Evolutionary conservation across 257 asterid species (phyloP), one percentile per base, ranked within the genome.

Genomic region (Paraleonurus japonicus): DNA sequence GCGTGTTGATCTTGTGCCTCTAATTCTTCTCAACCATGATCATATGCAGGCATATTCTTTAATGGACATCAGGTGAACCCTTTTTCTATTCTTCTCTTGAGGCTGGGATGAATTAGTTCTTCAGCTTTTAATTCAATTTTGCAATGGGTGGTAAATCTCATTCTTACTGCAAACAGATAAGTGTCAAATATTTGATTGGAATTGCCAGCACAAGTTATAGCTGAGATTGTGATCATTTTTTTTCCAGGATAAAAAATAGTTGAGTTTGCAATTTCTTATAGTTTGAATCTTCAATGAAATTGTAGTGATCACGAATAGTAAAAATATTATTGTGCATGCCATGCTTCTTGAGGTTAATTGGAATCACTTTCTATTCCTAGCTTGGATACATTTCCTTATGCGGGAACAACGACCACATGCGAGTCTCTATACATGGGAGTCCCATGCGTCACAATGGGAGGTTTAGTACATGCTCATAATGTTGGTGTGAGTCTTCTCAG

Each of bases 401-500:
- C 99, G 24, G 99, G 99, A 65, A 95, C 99, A 69, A 95, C 99
- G 28, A 95, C 99, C 60, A 95, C 99, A 16, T 95, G 99, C 41
- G 99, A 95, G 85, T 95, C 99, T 33, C 83, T 95, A 2, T 95
- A 81, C 85, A 95, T 95, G 98, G 99, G 99, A 74, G 99, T 95
- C 65, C 99, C 99, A 39, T 95, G 99, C 61, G 85, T 95, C 84
- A 89, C 98, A 30, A 95, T 95, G 99, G 87, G 85, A 83, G 99
- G 99, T 76, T 77, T 82, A 15, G 95, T 95, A 5, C 99, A 95
- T 35, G 99, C 99, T 57, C 97, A 95, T 80, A 95, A 95, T 80
- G 99, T 95, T 78, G 98, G 99, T 9, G 97, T 87, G 80, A 85
- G 92, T 84, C 92, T 95, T 71, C 94, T 95, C 70, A 82, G 78